phyloP scores from a whole-genome alignment of 495 filamentous ascomycete genomes.

The Evernia prunastri region DNA sequence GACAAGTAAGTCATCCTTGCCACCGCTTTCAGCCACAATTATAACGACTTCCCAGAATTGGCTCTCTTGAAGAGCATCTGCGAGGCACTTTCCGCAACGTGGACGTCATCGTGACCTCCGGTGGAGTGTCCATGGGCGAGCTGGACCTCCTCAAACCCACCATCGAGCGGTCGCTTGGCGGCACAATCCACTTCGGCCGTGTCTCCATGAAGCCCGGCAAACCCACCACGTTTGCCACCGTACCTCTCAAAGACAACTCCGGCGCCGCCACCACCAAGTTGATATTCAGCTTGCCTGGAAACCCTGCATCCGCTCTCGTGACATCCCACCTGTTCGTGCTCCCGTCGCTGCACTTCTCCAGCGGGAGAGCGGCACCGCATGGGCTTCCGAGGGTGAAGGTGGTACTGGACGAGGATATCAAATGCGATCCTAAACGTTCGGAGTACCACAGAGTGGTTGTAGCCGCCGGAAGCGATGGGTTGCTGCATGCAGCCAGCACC shows the following conservation, averaged over 20 bases:
- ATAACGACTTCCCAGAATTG: conserved; percentile 35
- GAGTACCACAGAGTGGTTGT: conserved; percentile 84
- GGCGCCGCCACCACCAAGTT: conserved; percentile 55
- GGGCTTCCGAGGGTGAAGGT: conserved; percentile 70
- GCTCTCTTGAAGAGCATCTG: conserved; percentile 69
- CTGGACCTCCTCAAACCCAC: conserved; percentile 95
- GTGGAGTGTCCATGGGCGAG: conserved; percentile 97
- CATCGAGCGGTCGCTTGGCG: conserved; percentile 81
- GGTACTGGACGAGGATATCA: conserved; percentile 61
- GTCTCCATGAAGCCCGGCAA: conserved; percentile 98
- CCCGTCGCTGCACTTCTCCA: conserved; percentile 70
- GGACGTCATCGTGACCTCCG: conserved; percentile 85
- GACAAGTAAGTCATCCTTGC: conserved; percentile 49
- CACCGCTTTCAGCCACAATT: neutral
- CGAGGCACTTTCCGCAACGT: conserved; percentile 62
- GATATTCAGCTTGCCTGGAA: conserved; percentile 89
- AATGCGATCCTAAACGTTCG: conserved; percentile 62
- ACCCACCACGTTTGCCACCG: conserved; percentile 91
- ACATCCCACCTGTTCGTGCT: conserved; percentile 92
- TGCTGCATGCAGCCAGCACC: conserved; percentile 72
- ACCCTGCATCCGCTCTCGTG: conserved; percentile 87
- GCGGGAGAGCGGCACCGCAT: conserved; percentile 37
- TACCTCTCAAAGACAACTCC: conserved; percentile 50
- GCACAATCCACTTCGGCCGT: conserved; percentile 93
- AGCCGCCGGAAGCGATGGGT: conserved; percentile 54